Evolutionary conservation across 306 rosid genomes (phyloP).

Genomic region (Rosa chinensis): DNA sequence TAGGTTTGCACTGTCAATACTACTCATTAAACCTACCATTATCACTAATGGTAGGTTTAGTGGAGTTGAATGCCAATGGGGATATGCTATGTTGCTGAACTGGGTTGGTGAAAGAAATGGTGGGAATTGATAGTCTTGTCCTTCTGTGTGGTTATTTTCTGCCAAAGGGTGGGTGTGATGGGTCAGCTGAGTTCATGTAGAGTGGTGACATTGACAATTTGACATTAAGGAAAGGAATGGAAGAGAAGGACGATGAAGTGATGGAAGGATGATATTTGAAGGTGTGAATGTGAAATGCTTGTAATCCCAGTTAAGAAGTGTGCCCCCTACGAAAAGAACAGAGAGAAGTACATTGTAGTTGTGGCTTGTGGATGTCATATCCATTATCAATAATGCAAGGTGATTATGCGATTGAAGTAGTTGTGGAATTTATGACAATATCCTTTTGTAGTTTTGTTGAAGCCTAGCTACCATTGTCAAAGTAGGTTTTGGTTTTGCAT

Average conservation of each 20-base stretch:
- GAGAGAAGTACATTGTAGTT: neutral
- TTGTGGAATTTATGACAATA: neutral
- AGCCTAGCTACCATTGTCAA: neutral
- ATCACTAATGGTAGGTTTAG: neutral
- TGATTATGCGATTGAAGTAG: neutral
- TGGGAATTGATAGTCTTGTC: neutral
- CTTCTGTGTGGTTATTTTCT: neutral
- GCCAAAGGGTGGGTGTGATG: neutral
- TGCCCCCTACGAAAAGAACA: neutral
- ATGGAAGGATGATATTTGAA: neutral
- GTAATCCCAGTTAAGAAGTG: neutral
- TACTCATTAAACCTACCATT: neutral
- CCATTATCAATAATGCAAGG: neutral
- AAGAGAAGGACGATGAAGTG: neutral
- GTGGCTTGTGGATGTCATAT: neutral
- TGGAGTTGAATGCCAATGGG: neutral
- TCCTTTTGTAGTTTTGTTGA: neutral
- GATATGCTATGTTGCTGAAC: neutral
- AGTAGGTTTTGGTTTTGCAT: neutral
- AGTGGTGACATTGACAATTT: neutral
- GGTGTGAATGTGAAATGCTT: neutral
- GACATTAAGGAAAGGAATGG: neutral
- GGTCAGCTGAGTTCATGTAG: neutral
- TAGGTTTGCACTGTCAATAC: neutral
- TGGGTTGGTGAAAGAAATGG: slow-evolving; percentile 4